Percentiles rank a stretch among this genome's conserved stretches.
phyloP scores from a whole-genome alignment of 768 basidiomycete genomes.

The Trichaptum fuscoviolaceum region DNA sequence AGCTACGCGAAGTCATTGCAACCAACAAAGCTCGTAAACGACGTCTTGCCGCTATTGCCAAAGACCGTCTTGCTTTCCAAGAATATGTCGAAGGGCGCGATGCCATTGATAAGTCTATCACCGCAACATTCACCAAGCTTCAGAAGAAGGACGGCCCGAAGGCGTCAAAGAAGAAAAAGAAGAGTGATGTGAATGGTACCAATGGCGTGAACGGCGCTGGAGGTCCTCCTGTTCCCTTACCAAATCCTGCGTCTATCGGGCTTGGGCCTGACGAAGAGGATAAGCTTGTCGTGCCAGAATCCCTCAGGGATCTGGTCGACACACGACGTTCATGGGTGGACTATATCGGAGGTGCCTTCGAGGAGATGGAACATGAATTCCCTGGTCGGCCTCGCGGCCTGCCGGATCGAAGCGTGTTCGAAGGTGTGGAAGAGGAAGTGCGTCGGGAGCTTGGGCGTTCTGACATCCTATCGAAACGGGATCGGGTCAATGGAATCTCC shows the following conservation, averaged over 20 bases:
- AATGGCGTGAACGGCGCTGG: conserved; percentile 22
- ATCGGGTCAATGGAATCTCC: not conserved
- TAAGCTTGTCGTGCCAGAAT: conserved; percentile 56
- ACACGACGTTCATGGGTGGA: conserved; percentile 78
- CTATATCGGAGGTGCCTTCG: conserved; percentile 68
- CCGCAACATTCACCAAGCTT: conserved; percentile 66
- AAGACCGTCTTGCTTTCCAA: conserved; percentile 84
- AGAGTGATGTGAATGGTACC: conserved; percentile 33
- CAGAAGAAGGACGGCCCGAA: conserved; percentile 80
- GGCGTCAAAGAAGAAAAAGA: conserved; percentile 70
- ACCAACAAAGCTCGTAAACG: conserved; percentile 80
- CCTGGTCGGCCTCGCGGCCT: conserved; percentile 78
- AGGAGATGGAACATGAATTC: conserved; percentile 55
- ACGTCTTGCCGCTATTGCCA: conserved; percentile 69
- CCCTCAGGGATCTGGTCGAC: conserved; percentile 65
- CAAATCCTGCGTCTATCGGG: conserved; percentile 68
- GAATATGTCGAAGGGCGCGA: conserved; percentile 87
- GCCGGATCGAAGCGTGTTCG: conserved; percentile 68
- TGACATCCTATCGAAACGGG: not conserved
- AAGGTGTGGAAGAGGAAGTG: conserved; percentile 67
- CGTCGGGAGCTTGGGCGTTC: conserved; percentile 28
- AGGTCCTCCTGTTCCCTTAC: conserved; percentile 38
- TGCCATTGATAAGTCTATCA: conserved; percentile 81
- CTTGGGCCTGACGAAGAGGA: conserved; percentile 65
- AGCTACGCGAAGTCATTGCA: conserved; percentile 69